phyloP scores from a whole-genome alignment of 805 yeast genomes.

The Myxozyma mucilagina region DNA sequence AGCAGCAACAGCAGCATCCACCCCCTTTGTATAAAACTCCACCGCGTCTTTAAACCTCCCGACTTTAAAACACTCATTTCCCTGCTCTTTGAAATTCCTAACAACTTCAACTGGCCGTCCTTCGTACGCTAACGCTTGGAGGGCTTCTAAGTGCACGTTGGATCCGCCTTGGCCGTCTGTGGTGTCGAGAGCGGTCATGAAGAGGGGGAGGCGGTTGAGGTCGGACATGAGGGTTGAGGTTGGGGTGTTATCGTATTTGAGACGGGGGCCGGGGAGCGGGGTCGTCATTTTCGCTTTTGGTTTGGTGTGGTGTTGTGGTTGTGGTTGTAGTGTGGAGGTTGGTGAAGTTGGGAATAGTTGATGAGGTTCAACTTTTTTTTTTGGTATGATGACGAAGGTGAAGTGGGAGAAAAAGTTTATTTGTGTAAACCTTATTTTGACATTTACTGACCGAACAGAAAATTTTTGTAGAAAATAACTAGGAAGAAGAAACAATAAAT shows the following conservation, averaged over 20 bases:
- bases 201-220: slow-evolving; percentile 82
- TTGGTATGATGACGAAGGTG: too few relatives aligned
- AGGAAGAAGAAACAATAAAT: too few relatives aligned
- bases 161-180: slow-evolving; percentile 76
- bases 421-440: too few relatives aligned
- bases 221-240: slow-evolving; percentile 76
- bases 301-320: too few relatives aligned
- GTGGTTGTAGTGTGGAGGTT: too few relatives aligned
- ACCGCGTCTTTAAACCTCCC: slow-evolving; percentile 76
- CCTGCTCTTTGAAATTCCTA: slow-evolving; percentile 84
- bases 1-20: slow-evolving; percentile 56
- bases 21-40: slow-evolving; percentile 74
- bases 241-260: slow-evolving; percentile 42
- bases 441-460: too few relatives aligned
- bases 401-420: too few relatives aligned
- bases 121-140: slow-evolving; percentile 87
- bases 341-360: too few relatives aligned
- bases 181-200: slow-evolving; percentile 85
- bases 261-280: slow-evolving; percentile 8
- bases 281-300: too few relatives aligned
- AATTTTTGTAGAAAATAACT: too few relatives aligned
- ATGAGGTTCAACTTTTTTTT: too few relatives aligned
- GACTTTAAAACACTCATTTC: slow-evolving; percentile 78
- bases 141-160: slow-evolving; percentile 70
- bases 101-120: slow-evolving; percentile 95